Percentiles rank a stretch among this genome's conserved stretches.
Conservation (phyloP, 176 grass and related monocot species). For the Phragmites australis region DNA sequence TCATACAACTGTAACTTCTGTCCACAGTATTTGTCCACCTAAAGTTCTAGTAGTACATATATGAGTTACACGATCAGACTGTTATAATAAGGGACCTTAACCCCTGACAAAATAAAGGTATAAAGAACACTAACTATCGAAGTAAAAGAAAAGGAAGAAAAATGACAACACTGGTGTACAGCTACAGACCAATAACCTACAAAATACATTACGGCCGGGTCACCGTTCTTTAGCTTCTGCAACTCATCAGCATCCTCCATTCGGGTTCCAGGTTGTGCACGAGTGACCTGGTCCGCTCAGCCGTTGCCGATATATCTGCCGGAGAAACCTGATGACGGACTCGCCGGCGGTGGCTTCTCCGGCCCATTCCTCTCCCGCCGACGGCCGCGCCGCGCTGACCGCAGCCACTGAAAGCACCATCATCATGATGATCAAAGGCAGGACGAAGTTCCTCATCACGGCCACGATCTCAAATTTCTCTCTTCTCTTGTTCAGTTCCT, state of each 20-base stretch:
- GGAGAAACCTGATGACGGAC: slow-evolving; percentile 31
- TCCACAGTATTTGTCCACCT: background rate
- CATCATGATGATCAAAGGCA: slow-evolving; percentile 29
- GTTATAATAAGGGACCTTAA: background rate
- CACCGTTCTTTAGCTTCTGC: background rate
- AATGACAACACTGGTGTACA: background rate
- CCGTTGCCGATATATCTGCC: slow-evolving; percentile 33
- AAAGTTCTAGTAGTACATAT: no score
- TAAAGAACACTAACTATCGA: background rate
- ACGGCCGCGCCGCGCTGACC: slow-evolving; percentile 25
- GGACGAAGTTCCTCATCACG: slow-evolving; percentile 13
- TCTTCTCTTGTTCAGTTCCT: background rate
- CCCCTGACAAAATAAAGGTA: background rate
- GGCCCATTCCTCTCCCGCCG: background rate
- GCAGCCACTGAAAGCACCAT: slow-evolving; percentile 28
- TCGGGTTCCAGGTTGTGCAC: slow-evolving; percentile 36
- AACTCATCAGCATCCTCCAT: slow-evolving; percentile 36
- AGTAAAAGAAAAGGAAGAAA: background rate
- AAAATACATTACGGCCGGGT: background rate
- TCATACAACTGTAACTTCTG: background rate
- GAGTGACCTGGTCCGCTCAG: slow-evolving; percentile 28
- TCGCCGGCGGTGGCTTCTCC: slow-evolving; percentile 18
- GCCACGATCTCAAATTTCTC: slow-evolving; percentile 15
- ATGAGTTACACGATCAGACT: background rate
- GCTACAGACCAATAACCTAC: background rate